These are phyloP conservation scores for Entelexis sorbosivorans DNA, from an alignment of 1,139 yeast species.

Conservation along the genomic window DNA sequence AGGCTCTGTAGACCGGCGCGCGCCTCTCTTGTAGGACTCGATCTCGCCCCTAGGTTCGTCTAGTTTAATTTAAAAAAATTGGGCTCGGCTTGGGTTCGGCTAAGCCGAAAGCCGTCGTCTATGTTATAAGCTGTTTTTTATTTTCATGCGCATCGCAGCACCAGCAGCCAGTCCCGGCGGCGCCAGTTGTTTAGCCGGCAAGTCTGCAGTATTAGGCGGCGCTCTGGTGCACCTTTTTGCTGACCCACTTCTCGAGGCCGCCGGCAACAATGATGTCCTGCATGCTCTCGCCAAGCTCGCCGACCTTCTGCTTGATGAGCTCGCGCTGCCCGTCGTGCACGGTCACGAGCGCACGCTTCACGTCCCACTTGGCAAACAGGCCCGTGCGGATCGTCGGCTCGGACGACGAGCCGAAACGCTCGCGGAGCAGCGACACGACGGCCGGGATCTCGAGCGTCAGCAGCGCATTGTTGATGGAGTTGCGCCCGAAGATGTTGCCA, in stretches of 20 bases:
- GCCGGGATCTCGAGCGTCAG: slow-evolving; percentile 88
- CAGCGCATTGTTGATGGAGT: slow-evolving; percentile 89
- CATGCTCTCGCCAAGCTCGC: slow-evolving; percentile 86
- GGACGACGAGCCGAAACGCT: slow-evolving; percentile 40
- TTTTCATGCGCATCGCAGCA: too few relatives aligned
- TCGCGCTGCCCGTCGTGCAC: slow-evolving; percentile 59
- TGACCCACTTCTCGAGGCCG: slow-evolving; percentile 96
- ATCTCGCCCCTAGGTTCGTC: too few relatives aligned
- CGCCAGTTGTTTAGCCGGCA: too few relatives aligned
- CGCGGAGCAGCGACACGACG: slow-evolving; percentile 64
- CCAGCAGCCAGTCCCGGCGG: too few relatives aligned
- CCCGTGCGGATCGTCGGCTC: slow-evolving; percentile 92
- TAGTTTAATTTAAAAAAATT: not conserved
- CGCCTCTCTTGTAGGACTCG: too few relatives aligned
- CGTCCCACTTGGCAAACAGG: slow-evolving; percentile 88
- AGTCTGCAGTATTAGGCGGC: not conserved
- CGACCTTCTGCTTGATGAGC: slow-evolving; percentile 74
- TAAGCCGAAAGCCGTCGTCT: too few relatives aligned
- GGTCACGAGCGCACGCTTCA: slow-evolving; percentile 64
- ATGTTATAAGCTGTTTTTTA: not conserved
- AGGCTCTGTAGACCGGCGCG: slow-evolving; percentile 19
- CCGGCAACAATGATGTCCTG: slow-evolving; percentile 96
- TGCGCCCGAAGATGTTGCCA: slow-evolving; percentile 91
- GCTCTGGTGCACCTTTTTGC: slow-evolving; percentile 37
- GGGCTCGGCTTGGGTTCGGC: too few relatives aligned